Conservation (phyloP, 257 asterid species). For the Solanum boliviense region DNA sequence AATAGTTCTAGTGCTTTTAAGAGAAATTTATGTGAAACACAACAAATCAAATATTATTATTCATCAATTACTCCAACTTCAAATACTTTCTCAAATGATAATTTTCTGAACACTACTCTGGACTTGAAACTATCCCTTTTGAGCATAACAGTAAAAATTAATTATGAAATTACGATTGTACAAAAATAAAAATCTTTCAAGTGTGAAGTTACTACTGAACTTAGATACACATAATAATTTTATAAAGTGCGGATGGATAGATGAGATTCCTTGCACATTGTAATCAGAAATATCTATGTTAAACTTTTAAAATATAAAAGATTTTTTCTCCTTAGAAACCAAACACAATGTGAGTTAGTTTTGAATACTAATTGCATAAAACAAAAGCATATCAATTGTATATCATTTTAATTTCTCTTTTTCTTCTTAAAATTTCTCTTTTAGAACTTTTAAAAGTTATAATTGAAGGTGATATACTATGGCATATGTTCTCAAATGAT, state of each 20-base stretch:
- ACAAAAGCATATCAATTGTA: neutral
- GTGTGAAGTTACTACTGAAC: neutral
- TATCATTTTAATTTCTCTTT: neutral
- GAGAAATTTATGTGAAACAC: neutral
- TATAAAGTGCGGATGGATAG: neutral
- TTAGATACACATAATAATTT: neutral
- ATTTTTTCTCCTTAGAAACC: neutral
- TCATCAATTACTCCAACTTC: neutral
- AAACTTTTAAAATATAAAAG: neutral
- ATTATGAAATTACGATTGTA: neutral
- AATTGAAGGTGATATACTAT: neutral
- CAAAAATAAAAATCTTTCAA: neutral
- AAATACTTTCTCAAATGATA: neutral
- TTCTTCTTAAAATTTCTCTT: neutral
- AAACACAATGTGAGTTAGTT: neutral
- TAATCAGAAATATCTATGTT: neutral
- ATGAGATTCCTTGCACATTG: neutral
- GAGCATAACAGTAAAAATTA: neutral
- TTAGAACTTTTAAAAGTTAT: neutral
- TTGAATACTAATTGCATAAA: neutral
- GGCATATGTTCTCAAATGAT: neutral
- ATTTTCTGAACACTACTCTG: fast-evolving
- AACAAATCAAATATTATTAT: neutral
- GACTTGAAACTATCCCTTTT: neutral
- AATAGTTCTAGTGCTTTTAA: neutral